phyloP scores from a whole-genome alignment of 2,329 filamentous ascomycete genomes.

The Parastagonospora nodorum region DNA sequence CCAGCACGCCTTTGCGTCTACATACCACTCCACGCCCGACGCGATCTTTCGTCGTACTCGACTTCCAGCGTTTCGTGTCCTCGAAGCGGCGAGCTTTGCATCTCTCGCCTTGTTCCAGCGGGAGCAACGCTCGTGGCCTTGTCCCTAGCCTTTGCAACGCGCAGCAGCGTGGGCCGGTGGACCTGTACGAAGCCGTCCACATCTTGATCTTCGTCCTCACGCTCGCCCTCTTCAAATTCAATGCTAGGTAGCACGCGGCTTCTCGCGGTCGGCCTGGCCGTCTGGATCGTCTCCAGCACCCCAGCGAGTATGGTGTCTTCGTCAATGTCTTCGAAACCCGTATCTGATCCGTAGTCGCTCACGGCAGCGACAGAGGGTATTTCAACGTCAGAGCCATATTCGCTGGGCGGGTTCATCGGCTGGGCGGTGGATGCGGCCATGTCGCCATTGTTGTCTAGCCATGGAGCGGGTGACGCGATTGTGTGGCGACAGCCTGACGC shows the following conservation, averaged over 20 bases:
- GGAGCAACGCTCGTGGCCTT: background rate
- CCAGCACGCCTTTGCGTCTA: background rate
- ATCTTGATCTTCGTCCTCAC: slow-evolving; percentile 25
- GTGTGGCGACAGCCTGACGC: slow-evolving; percentile 10
- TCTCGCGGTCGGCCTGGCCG: slow-evolving; percentile 7
- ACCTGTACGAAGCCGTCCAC: slow-evolving; percentile 55
- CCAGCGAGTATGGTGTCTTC: slow-evolving; percentile 53
- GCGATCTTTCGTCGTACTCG: slow-evolving; percentile 49
- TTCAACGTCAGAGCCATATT: slow-evolving; percentile 69
- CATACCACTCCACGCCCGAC: slow-evolving; percentile 42
- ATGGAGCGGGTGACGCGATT: background rate
- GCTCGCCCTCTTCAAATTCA: slow-evolving; percentile 27
- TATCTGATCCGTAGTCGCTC: slow-evolving; percentile 70
- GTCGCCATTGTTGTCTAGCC: slow-evolving; percentile 27
- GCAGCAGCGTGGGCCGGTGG: slow-evolving; percentile 25
- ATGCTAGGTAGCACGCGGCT: slow-evolving; percentile 21
- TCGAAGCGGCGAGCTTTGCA: slow-evolving; percentile 26
- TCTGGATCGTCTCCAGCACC: slow-evolving; percentile 14
- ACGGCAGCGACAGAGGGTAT: slow-evolving; percentile 45
- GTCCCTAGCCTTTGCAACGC: slow-evolving; percentile 16
- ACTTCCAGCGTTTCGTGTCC: slow-evolving; percentile 45
- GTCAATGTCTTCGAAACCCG: slow-evolving; percentile 58
- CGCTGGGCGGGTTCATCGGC: slow-evolving; percentile 46
- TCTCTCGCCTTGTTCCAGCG: slow-evolving; percentile 1
- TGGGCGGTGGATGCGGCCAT: slow-evolving; percentile 26